Conservation (phyloP, 2,329 filamentous ascomycete genomes). For the Calycina herbarum region DNA sequence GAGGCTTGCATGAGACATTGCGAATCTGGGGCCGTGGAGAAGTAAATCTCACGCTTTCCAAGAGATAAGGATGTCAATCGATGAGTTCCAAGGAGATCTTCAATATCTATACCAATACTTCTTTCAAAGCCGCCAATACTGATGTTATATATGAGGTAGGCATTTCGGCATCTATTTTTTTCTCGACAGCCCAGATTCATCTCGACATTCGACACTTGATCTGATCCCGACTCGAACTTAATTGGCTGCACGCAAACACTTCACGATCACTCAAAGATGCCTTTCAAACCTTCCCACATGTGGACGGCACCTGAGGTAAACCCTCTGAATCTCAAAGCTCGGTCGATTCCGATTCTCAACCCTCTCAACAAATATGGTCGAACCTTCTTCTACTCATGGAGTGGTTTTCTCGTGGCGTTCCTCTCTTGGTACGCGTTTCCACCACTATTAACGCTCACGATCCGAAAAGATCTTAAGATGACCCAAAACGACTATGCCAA, state of each 20-base stretch:
- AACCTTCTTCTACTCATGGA: slow-evolving; percentile 85
- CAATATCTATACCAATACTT: not conserved
- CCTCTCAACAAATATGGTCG: slow-evolving; percentile 74
- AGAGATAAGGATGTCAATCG: slow-evolving; percentile 9
- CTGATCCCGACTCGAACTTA: not conserved
- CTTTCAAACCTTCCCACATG: slow-evolving; percentile 17
- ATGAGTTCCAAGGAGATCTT: slow-evolving; percentile 14
- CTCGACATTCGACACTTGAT: not conserved
- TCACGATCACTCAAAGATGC: slow-evolving; percentile 5
- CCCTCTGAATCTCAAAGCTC: slow-evolving; percentile 78
- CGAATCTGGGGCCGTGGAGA: slow-evolving; percentile 15
- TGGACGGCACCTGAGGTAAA: slow-evolving; percentile 46
- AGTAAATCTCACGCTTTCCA: slow-evolving; percentile 3
- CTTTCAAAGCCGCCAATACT: not conserved
- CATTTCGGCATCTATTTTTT: not conserved
- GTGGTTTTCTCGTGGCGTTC: slow-evolving; percentile 81
- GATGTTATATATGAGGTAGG: slow-evolving; percentile 5
- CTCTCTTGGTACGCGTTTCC: slow-evolving; percentile 91
- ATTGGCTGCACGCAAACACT: not conserved
- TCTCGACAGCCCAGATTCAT: not conserved
- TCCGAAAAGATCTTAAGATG: slow-evolving; percentile 73
- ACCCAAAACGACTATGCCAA: slow-evolving; percentile 71
- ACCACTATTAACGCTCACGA: slow-evolving; percentile 66
- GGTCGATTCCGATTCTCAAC: slow-evolving; percentile 75
- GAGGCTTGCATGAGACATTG: slow-evolving; percentile 6